Base-by-base conservation (phyloP, 2,329 filamentous ascomycete genomes). In the Calycina herbarum region DNA sequence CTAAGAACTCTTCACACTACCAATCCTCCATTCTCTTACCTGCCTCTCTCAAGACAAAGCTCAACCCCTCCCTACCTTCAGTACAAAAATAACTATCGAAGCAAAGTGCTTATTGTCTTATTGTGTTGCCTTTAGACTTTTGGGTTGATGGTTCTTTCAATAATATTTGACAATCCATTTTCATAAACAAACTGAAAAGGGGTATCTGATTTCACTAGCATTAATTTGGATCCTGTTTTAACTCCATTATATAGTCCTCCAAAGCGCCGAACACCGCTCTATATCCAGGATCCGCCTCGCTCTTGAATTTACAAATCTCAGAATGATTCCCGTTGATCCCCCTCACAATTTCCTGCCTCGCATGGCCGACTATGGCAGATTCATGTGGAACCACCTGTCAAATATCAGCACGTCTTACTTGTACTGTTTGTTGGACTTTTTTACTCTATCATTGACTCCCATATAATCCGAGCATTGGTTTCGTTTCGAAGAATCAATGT, bases 241-340 rank as follows among this genome's bases (percentile, higher is more conserved):
- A 33, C 29, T 17, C 59, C 59, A 51, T 40, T 29, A 64, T 60
- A 64, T 64, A 64, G 33, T 59, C 42, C 62, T 60, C 62, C 5
- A 64, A 24, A 27, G 62, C 62, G 1, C 62, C 57, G 20, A 54
- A 35, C 35, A 64, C 62, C 20, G 24, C 33, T 35, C 27, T 33
- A 27, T 59, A 64, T 27, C 62, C 62, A 33, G 56, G 62, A 54
- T 64, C 56, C 27, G 13, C 15, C 15, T 3, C 42, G 29, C 20
- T 40, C 20, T 24, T 51, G 13, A 61, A 61, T 24, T 61, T 61
- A 8, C 20, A 61, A 29, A 61, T 61, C 42, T 61, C 59, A n/a
- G 59, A 48, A 61, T 61, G 59, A 51, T 61, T 61, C 5, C 35
- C 62, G 31, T 64, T 58, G 7, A 64, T 64, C 3, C 56, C 56